Conservation (phyloP, 495 filamentous ascomycete genomes). For the Penicillium arizonense region DNA sequence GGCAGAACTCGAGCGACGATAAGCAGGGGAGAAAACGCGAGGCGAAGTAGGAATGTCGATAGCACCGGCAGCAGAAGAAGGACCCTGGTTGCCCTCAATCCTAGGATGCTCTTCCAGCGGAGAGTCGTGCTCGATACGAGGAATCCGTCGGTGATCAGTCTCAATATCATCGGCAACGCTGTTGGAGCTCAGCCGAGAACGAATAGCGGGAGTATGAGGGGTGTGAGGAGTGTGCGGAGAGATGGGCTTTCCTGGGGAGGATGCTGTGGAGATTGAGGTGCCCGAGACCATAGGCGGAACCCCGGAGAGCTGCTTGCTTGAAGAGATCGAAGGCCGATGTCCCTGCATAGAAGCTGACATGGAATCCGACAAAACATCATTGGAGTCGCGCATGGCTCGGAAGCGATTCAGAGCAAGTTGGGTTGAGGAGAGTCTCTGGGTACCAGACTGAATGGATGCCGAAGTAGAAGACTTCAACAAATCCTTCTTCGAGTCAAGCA, state of each 20-base stretch:
- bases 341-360: constrained; percentile 82
- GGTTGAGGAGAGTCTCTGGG: constrained; percentile 52
- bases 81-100: constrained; percentile 42
- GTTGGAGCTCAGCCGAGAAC: constrained; percentile 86
- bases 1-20: constrained; percentile 73
- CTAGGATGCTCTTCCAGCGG: constrained; percentile 36
- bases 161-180: constrained; percentile 74
- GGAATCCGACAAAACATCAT: constrained; percentile 80
- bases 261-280: constrained; percentile 78
- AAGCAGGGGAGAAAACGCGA: constrained; percentile 55
- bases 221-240: constrained; percentile 95
- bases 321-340: constrained; percentile 78
- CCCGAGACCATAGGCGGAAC: constrained; percentile 82
- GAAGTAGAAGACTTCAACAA: constrained; percentile 63
- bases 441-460: constrained; percentile 54
- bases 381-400: constrained; percentile 80
- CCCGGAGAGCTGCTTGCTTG: constrained; percentile 78
- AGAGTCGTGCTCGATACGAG: constrained; percentile 35
- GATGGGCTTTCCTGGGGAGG: constrained; percentile 87
- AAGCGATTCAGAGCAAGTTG: constrained; percentile 67
- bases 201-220: constrained; percentile 89
- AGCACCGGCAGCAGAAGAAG: constrained; percentile 55
- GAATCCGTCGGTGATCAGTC: constrained; percentile 19
- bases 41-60: constrained; percentile 86
- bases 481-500: constrained; percentile 78